Evolutionary conservation across 768 basidiomycete species (phyloP).

Genomic region (Lactifluus volemus): DNA sequence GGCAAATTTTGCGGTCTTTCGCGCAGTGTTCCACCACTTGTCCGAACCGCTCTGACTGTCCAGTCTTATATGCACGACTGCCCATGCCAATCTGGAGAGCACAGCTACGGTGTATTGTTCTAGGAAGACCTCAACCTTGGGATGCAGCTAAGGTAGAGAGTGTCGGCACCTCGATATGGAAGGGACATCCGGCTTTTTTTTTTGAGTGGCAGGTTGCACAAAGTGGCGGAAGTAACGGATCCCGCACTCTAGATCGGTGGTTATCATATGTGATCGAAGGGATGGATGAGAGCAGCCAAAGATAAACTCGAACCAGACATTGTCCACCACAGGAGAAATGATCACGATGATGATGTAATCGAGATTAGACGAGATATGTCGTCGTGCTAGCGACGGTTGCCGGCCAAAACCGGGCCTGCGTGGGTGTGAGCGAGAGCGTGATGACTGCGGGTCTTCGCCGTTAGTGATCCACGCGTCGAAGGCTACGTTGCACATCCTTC

Average conservation of each 20-base stretch:
- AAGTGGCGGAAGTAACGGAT: background rate
- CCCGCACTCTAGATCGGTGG: background rate
- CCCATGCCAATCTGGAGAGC: background rate
- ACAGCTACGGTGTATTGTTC: background rate
- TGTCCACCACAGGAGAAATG: background rate
- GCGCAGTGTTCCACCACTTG: background rate
- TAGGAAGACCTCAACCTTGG: background rate
- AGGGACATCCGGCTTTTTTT: background rate
- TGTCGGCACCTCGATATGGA: background rate
- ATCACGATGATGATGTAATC: background rate
- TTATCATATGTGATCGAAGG: background rate
- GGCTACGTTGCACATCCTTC: background rate
- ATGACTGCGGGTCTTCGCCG: background rate
- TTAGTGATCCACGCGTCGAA: background rate
- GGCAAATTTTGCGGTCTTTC: background rate
- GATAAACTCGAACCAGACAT: background rate
- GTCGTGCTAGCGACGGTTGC: background rate
- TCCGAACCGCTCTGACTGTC: background rate
- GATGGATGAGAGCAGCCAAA: background rate
- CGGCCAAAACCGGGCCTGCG: background rate
- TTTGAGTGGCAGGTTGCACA: background rate
- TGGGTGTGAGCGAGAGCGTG: background rate
- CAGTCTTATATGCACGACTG: background rate
- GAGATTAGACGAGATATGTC: background rate
- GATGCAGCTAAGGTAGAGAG: background rate